phyloP scores from a whole-genome alignment of 345 rosid species.

The Clausena lansium region DNA sequence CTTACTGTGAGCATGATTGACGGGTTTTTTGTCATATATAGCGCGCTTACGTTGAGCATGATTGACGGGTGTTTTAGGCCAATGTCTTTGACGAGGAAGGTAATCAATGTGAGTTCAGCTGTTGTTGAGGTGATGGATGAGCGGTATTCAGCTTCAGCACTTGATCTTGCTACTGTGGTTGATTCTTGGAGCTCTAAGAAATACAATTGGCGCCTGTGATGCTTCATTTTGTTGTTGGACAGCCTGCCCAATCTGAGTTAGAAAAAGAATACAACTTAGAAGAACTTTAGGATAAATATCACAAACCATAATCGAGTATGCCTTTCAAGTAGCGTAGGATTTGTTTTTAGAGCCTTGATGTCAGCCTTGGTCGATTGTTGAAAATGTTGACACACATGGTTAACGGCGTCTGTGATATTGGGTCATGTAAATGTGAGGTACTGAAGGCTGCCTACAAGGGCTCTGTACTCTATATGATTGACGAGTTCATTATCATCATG shows the following conservation, averaged over 20 bases:
- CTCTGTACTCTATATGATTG: neutral
- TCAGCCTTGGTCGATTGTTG: neutral
- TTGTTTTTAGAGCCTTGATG: neutral
- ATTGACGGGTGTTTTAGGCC: no score
- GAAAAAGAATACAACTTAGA: neutral
- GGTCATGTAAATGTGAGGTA: no score
- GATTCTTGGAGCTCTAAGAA: neutral
- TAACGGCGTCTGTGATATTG: neutral
- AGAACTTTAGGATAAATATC: neutral
- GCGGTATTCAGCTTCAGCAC: neutral
- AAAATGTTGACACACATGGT: neutral
- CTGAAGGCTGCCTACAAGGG: no score
- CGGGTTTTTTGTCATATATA: neutral
- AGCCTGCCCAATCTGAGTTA: neutral
- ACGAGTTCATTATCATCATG: neutral
- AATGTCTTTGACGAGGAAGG: neutral
- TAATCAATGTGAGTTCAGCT: neutral
- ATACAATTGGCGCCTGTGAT: neutral
- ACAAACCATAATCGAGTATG: neutral
- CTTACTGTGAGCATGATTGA: neutral
- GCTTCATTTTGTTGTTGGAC: neutral
- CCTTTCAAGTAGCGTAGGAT: neutral
- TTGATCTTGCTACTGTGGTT: neutral
- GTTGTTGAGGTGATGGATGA: neutral
- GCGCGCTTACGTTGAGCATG: neutral